Percentiles rank a stretch among this genome's conserved stretches.
These are phyloP conservation scores for Aspergillus funiculosus DNA, from an alignment of 495 filamentous ascomycete genomes.

Conservation along the genomic window DNA sequence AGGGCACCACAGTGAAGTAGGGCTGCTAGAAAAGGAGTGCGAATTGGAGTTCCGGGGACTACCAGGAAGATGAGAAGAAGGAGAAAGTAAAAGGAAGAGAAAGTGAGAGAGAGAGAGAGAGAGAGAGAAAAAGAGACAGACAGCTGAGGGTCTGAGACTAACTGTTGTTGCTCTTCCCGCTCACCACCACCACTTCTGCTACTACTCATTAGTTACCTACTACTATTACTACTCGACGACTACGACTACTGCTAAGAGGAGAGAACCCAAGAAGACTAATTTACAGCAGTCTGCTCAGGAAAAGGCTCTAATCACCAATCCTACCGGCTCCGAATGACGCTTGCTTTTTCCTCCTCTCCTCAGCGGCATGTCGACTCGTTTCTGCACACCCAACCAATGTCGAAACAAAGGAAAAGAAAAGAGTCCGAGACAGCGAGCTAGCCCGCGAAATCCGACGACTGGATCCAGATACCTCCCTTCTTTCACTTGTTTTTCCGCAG, in stretches of 20 bases:
- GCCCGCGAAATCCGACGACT: background rate
- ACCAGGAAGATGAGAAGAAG: background rate
- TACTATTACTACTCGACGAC: too few species aligned
- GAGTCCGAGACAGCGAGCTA: background rate
- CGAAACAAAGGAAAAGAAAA: slow-evolving; percentile 7
- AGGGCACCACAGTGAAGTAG: background rate
- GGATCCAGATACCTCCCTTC: background rate
- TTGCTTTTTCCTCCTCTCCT: slow-evolving; percentile 17
- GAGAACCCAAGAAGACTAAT: too few species aligned
- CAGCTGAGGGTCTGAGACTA: slow-evolving; percentile 31
- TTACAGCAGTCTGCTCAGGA: too few species aligned
- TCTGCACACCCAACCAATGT: slow-evolving; percentile 14
- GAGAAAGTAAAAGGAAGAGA: background rate
- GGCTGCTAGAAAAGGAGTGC: background rate
- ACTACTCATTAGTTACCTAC: too few species aligned
- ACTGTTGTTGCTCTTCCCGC: too few species aligned
- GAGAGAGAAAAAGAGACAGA: slow-evolving; percentile 11
- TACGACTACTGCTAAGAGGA: background rate
- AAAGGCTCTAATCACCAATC: slow-evolving; percentile 20
- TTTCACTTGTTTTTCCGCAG: slow-evolving; percentile 7
- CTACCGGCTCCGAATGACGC: slow-evolving; percentile 14
- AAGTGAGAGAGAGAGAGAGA: slow-evolving; percentile 12
- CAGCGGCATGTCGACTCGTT: slow-evolving; percentile 12
- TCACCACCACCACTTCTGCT: too few species aligned
- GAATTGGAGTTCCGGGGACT: too few species aligned